Percentiles rank a stretch among this genome's conserved stretches.
Conservation (phyloP, 2,329 filamentous ascomycete species). For the Sclerotinia subarctica region DNA sequence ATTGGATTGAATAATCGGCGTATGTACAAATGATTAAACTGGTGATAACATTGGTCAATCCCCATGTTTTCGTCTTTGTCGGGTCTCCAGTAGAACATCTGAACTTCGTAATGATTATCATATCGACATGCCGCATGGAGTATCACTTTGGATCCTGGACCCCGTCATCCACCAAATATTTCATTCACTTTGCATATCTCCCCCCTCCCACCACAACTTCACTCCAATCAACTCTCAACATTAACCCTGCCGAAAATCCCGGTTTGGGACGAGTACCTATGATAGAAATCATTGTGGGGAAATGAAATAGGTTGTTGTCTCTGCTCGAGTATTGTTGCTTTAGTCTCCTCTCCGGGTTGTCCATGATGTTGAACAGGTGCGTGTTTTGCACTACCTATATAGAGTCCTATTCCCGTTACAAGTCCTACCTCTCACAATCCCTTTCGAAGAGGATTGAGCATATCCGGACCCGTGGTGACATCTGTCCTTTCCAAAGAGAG, state of each 20-base stretch:
- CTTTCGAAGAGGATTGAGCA: neutral
- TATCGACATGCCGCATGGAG: neutral
- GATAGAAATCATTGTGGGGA: conserved; percentile 13
- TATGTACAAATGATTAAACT: neutral
- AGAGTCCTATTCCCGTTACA: neutral
- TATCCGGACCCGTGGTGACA: neutral
- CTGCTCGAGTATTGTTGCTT: neutral
- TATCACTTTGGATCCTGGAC: conserved; percentile 1
- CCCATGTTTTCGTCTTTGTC: neutral
- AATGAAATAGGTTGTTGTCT: neutral
- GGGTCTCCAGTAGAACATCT: neutral
- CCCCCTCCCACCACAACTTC: too few species aligned
- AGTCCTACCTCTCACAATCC: neutral
- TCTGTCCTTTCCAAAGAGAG: neutral
- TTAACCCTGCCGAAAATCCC: neutral
- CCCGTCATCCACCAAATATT: neutral
- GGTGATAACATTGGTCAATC: conserved; percentile 1
- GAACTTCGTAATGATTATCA: neutral
- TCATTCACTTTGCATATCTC: neutral
- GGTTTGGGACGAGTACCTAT: neutral
- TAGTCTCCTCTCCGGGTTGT: neutral
- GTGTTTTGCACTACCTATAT: neutral
- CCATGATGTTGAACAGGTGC: neutral
- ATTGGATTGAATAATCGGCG: neutral
- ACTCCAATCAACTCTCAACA: too few species aligned